Conservation (phyloP, 305 asterid species). For the Withania somnifera region DNA sequence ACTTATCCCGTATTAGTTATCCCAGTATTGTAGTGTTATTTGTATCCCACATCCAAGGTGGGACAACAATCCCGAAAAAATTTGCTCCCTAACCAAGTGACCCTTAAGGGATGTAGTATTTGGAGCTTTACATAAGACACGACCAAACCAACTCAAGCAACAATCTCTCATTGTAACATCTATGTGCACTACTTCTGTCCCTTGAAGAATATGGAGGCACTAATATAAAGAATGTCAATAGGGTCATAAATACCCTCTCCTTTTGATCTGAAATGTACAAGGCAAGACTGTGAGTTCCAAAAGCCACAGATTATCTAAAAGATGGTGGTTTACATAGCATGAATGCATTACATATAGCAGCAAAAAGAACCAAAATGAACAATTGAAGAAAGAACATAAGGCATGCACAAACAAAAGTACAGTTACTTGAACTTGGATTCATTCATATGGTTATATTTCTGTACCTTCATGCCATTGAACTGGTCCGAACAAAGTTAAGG, state of each 20-base stretch:
- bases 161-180: neutral
- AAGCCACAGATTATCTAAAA: neutral
- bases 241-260: neutral
- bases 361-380: neutral
- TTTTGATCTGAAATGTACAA: neutral
- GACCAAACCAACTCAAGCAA: neutral
- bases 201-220: neutral
- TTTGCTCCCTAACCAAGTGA: no score
- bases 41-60: no score
- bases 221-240: neutral
- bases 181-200: neutral
- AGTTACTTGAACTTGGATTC: neutral
- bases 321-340: neutral
- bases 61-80: no score
- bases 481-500: conserved; percentile 68
- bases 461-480: conserved; percentile 28
- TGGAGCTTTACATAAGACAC: neutral
- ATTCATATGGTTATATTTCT: neutral
- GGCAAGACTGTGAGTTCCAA: neutral
- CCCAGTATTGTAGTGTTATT: no score
- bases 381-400: neutral
- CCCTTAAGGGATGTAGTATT: neutral
- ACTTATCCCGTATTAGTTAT: no score
- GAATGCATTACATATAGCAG: neutral
- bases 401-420: neutral